Base-by-base conservation (phyloP, 345 rosid genomes). In the Acer campestre region DNA sequence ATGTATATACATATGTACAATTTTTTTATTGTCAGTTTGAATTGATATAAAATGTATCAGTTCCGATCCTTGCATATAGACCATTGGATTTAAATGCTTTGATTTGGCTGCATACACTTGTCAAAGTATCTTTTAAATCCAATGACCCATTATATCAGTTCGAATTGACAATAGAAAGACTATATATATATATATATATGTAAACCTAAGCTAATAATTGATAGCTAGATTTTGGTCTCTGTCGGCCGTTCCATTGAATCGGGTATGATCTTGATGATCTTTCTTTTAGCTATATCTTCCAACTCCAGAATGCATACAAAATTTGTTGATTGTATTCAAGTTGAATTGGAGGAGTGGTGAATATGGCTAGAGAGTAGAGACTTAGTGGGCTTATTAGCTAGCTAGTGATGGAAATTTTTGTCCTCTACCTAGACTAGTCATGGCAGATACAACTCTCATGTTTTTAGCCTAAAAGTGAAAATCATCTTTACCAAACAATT, bases 271-370 rank as follows among this genome's bases (percentile, higher is more conserved):
- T 35, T 7, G 10, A 17, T 44, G 38, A 14, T 23, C 46, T 58
- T 42, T 42, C 66, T 38, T 59, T 35, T 6, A 58, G 46, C 44
- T 6, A 58, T 17, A 4, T 22, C 51, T 72, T 20, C 31, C 23
- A 56, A 38, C 64, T n/a, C 20, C 75, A 23, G 48, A 73, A 61
- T 73, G 13, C 68, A 42, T 20, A 42, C 9, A 23, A 61, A 44
- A 23, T 18, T 6, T 5, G 56, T 44, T 61, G 68, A 61, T 73
- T 44, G 59, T 27, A 44, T 61, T 61, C 58, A 61, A 73, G 48
- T 44, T 61, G 67, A 61, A 61, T 61, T 55, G 1, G 18, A 31
- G 23, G 29, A 44, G 58, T 51, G n/a, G 27, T 9, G 44, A 22
- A 35, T 10, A 46, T 14, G 14, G 35, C 53, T 40, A 72, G 51